Evolutionary conservation across 164 flowering plant species (phyloP), one percentile per base, ranked within the genome.

Genomic region (Santalum album): DNA sequence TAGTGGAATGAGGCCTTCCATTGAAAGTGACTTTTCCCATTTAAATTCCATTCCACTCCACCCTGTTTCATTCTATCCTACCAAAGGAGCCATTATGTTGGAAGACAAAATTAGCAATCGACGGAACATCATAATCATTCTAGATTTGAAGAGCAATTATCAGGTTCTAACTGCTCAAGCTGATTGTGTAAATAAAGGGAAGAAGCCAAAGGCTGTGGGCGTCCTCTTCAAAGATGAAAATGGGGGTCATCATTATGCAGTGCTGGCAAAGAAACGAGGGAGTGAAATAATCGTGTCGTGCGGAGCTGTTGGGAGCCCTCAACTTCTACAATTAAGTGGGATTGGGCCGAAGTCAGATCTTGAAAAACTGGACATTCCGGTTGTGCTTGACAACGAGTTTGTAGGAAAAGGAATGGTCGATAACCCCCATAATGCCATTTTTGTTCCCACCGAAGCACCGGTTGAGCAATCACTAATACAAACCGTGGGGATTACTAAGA

Each of bases 281-380:
- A 85, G 96, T 51, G 96, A 94, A 61, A 65, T 94, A 19, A 81
- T 94, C 14, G 24, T 87, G 48, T 74, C 96, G 1, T 44, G 76
- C 7, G 97, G 99, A 18, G 96, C 99, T 3, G 78, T 94, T 14
- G 99, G 90, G 25, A 85, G 82, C 34, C 97, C 99, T 24, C 97
- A 94, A 40, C 56, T 94, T 59, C 74, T 94, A 19, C 44, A 83
- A 61, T 73, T 94, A 1, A 94, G 99, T 54, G 99, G 99, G 0
- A 72, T 94, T 23, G 99, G 97, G 49, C 89, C 99, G 0, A 55
- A 55, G 44, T 39, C 51, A 3, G 90, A 87, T 14, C 82, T 94
- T 10, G 36, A 73, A 39, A 79, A 69, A 65, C 53, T 77, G 72
- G 80, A 78, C 58, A 82, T 94, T 14, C 27, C 87, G 0, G 73